phyloP scores from a whole-genome alignment of 192 early-diverging fungal genomes.

The Oehlia diaphana region DNA sequence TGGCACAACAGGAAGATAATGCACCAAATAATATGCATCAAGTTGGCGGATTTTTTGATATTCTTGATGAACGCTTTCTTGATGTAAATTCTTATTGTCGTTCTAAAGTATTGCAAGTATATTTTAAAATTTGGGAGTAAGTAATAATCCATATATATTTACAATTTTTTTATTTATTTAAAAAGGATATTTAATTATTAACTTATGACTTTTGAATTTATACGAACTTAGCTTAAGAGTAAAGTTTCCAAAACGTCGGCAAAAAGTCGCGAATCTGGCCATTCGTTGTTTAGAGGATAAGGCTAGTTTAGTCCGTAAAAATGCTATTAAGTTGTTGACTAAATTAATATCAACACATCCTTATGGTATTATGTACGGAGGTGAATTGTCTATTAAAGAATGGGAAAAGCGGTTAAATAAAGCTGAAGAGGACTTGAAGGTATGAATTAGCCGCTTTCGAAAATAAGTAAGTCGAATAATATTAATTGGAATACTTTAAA shows the following conservation, averaged over 20 bases:
- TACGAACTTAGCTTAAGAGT: slow-evolving; percentile 37
- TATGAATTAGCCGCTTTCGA: slow-evolving; percentile 18
- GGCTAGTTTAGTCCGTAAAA: slow-evolving; percentile 82
- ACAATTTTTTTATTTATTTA: neutral
- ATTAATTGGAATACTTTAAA: too few relatives aligned
- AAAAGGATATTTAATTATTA: neutral
- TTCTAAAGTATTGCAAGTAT: slow-evolving; percentile 85
- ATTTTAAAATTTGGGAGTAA: slow-evolving; percentile 78
- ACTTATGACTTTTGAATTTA: neutral
- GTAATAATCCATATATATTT: slow-evolving; percentile 16
- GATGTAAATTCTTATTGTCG: slow-evolving; percentile 87
- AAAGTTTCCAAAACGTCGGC: slow-evolving; percentile 77
- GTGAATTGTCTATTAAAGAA: slow-evolving; percentile 67
- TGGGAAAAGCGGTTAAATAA: slow-evolving; percentile 69
- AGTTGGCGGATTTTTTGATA: slow-evolving; percentile 86
- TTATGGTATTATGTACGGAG: slow-evolving; percentile 80
- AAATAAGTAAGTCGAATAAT: neutral
- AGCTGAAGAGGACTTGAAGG: slow-evolving; percentile 69
- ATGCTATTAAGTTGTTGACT: slow-evolving; percentile 84
- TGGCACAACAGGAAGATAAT: slow-evolving; percentile 70
- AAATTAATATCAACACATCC: slow-evolving; percentile 86
- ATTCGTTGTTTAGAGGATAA: slow-evolving; percentile 89
- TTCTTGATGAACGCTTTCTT: slow-evolving; percentile 88
- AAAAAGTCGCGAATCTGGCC: slow-evolving; percentile 65
- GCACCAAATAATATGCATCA: slow-evolving; percentile 66